These are phyloP conservation scores for Brassica nigra DNA, from an alignment of 345 rosid genomes.

Conservation along the genomic window DNA sequence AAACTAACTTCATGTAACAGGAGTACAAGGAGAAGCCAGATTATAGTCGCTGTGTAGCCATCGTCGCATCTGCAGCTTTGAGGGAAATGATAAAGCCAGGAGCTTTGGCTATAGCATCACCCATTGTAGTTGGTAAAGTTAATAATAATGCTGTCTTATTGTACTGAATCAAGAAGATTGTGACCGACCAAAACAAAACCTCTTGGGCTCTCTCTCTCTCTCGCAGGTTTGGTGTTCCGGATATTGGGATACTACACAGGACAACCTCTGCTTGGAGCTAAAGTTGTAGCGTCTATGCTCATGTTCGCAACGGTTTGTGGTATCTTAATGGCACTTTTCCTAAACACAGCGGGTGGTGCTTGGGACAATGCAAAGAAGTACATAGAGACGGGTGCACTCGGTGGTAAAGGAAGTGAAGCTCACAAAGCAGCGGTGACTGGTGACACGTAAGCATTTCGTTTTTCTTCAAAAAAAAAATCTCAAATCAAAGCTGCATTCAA, in stretches of 20 bases:
- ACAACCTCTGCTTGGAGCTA: constrained; percentile 92
- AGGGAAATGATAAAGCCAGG: constrained; percentile 99
- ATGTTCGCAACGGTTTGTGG: constrained; percentile 99
- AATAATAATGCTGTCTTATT: not conserved
- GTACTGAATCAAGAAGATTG: not conserved
- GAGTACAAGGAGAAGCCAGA: constrained; percentile 97
- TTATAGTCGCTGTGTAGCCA: constrained; percentile 97
- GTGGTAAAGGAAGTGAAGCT: constrained; percentile 96
- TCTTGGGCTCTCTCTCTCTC: constrained; percentile 11
- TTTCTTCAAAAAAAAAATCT: not conserved
- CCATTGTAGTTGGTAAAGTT: constrained; percentile 71
- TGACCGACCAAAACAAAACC: constrained; percentile 22
- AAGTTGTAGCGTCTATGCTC: constrained; percentile 89
- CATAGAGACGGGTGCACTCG: constrained; percentile 95
- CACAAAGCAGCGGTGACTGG: constrained; percentile 99
- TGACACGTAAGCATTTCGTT: constrained; percentile 72
- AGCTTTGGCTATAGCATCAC: constrained; percentile 89
- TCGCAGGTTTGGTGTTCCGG: constrained; percentile 75
- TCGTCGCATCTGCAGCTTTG: constrained; percentile 94
- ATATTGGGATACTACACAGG: constrained; percentile 87
- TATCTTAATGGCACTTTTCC: constrained; percentile 97
- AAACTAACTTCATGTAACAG: constrained; percentile 44
- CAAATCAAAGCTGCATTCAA: not conserved
- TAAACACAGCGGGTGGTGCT: constrained; percentile 98
- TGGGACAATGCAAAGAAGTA: constrained; percentile 99